Evolutionary conservation across 1,284 basidiomycete genomes (phyloP).

Genomic region (Malassezia vespertilionis): DNA sequence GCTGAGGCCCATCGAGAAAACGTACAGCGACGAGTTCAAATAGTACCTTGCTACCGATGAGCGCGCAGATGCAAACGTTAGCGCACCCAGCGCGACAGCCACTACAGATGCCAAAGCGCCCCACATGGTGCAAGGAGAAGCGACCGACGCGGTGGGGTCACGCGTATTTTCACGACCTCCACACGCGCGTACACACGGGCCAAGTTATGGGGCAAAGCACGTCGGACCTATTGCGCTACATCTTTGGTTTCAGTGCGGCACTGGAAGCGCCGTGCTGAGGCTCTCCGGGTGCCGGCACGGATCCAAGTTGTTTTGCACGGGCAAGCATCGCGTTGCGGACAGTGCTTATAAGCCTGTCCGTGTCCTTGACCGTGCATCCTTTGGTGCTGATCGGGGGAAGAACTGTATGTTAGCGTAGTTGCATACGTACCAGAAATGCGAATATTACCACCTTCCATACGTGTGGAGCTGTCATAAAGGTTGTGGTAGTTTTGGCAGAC

Average conservation of each 20-base stretch:
- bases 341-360: constrained; percentile 56
- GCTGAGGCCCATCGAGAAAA: constrained; percentile 62
- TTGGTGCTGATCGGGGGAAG: constrained; percentile 65
- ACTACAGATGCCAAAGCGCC: no score
- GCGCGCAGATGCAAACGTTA: constrained; percentile 34
- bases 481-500: constrained; percentile 88
- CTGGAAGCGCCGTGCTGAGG: not conserved
- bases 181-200: no score
- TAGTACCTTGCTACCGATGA: constrained; percentile 31
- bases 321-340: constrained; percentile 50
- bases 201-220: no score
- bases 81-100: constrained; percentile 24
- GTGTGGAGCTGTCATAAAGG: constrained; percentile 61
- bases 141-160: no score
- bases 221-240: no score
- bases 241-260: no score
- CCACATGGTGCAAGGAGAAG: no score
- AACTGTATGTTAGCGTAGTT: no score
- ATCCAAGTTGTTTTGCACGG: constrained; percentile 18
- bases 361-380: constrained; percentile 60
- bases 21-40: constrained; percentile 54
- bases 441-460: constrained; percentile 67
- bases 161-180: no score
- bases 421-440: constrained; percentile 65
- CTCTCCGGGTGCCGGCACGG: constrained; percentile 1